A percentile compares a stretch with the other conserved stretches of the same genome.
phyloP scores from a whole-genome alignment of 768 basidiomycete genomes.

The Trametes maxima region DNA sequence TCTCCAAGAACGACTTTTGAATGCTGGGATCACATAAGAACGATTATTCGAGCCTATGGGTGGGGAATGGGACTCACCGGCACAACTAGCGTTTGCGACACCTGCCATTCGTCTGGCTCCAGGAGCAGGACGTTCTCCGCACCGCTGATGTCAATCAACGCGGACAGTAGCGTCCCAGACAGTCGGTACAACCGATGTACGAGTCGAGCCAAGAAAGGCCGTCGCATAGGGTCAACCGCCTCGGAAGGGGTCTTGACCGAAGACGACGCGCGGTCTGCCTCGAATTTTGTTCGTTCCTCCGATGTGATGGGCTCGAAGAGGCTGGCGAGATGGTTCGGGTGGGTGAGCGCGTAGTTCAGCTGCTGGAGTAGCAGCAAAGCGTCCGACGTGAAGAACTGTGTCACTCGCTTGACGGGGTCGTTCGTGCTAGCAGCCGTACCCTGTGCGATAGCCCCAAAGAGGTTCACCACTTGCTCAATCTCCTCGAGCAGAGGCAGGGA shows the following conservation, averaged over 20 bases:
- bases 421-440: conserved; percentile 48
- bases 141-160: conserved; percentile 68
- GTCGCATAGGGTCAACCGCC: conserved; percentile 61
- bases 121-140: conserved; percentile 68
- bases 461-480: conserved; percentile 73
- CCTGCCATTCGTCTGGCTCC: conserved; percentile 72
- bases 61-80: conserved; percentile 54
- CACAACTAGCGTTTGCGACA: conserved; percentile 65
- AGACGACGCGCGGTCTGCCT: conserved; percentile 51
- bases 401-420: conserved; percentile 59
- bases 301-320: conserved; percentile 77
- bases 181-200: conserved; percentile 73
- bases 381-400: conserved; percentile 67
- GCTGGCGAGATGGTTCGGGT: conserved; percentile 86
- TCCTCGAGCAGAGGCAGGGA: conserved; percentile 80
- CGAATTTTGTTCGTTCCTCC: conserved; percentile 71
- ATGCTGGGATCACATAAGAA: conserved; percentile 51
- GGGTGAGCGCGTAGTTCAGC: conserved; percentile 86
- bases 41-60: background rate
- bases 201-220: conserved; percentile 72
- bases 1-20: conserved; percentile 84
- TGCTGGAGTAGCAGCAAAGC: conserved; percentile 81
- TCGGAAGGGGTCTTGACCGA: conserved; percentile 43
- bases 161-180: conserved; percentile 67
- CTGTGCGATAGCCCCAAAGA: conserved; percentile 76